Conservation (phyloP, 1,284 basidiomycete species). For the Pseudozyma thailandica region DNA sequence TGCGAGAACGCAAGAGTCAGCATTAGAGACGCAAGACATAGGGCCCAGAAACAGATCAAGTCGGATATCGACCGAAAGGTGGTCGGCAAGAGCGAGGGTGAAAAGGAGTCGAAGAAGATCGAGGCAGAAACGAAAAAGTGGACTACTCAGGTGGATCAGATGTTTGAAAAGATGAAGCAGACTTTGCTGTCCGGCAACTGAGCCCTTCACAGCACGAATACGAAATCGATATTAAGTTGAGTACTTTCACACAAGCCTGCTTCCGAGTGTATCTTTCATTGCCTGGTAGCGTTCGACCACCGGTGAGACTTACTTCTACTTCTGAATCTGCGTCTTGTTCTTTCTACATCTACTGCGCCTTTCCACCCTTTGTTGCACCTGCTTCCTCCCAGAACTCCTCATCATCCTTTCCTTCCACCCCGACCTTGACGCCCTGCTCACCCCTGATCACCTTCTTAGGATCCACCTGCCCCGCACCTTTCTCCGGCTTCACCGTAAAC, state of each 20-base stretch:
- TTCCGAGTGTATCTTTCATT: not conserved
- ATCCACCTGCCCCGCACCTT: slow-evolving; percentile 27
- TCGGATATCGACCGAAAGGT: slow-evolving; percentile 60
- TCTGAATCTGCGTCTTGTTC: too few relatives aligned
- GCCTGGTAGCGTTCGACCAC: not conserved
- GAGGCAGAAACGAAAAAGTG: slow-evolving; percentile 59
- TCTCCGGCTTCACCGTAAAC: slow-evolving; percentile 48
- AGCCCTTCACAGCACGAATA: not conserved
- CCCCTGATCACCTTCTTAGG: slow-evolving; percentile 45
- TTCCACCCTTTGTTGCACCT: slow-evolving; percentile 36
- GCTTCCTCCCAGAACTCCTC: slow-evolving; percentile 53
- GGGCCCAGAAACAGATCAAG: slow-evolving; percentile 65
- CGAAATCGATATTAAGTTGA: not conserved
- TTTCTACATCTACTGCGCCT: slow-evolving; percentile 16
- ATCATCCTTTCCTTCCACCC: slow-evolving; percentile 49
- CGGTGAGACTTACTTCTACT: too few relatives aligned
- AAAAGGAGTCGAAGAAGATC: slow-evolving; percentile 54
- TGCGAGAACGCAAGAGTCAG: slow-evolving; percentile 65
- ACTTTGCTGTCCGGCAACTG: slow-evolving; percentile 29
- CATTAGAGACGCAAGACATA: slow-evolving; percentile 59
- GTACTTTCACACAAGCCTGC: not conserved
- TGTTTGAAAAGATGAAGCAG: slow-evolving; percentile 58
- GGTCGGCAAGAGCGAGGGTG: slow-evolving; percentile 56
- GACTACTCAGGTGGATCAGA: slow-evolving; percentile 48
- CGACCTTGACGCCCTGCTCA: slow-evolving; percentile 51